A percentile compares a stretch with the other conserved stretches of the same genome.
Conservation (phyloP, 495 filamentous ascomycete genomes). For the Cenococcum geophilum region DNA sequence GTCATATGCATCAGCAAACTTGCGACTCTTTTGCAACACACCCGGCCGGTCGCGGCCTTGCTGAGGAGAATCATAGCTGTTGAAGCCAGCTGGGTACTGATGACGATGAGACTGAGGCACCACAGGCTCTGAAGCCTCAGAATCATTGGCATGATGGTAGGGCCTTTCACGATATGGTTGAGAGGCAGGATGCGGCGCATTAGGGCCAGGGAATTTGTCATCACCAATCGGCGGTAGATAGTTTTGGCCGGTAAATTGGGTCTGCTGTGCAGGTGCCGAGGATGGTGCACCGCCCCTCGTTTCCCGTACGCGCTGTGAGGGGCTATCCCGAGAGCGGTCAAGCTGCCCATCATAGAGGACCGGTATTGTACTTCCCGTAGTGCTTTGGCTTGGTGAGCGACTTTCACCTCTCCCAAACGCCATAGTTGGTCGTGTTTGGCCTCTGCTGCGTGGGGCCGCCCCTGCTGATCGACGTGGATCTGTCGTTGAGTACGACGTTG, state of each 20-base stretch:
- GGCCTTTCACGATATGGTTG: conserved; percentile 12
- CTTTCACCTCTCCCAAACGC: conserved; percentile 34
- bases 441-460: conserved; percentile 20
- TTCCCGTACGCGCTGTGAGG: conserved; percentile 9
- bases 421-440: conserved; percentile 26
- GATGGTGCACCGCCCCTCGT: conserved; percentile 12
- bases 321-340: conserved; percentile 17
- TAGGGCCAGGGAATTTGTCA: conserved; percentile 28
- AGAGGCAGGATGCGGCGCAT: conserved; percentile 20
- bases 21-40: conserved; percentile 74
- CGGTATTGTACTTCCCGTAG: conserved; percentile 36
- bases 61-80: conserved; percentile 17
- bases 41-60: conserved; percentile 31
- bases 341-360: conserved; percentile 34
- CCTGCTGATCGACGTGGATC: conserved; percentile 46
- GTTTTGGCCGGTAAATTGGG: conserved; percentile 22
- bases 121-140: conserved; percentile 22
- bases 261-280: conserved; percentile 23
- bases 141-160: conserved; percentile 27
- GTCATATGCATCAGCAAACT: conserved; percentile 88
- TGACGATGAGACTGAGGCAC: conserved; percentile 14
- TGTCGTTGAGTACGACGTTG: conserved; percentile 15
- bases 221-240: conserved; percentile 14
- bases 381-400: conserved; percentile 38
- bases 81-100: conserved; percentile 24